Evolutionary conservation across 495 filamentous ascomycete species (phyloP).

Genomic region (Penicillium paxilli): DNA sequence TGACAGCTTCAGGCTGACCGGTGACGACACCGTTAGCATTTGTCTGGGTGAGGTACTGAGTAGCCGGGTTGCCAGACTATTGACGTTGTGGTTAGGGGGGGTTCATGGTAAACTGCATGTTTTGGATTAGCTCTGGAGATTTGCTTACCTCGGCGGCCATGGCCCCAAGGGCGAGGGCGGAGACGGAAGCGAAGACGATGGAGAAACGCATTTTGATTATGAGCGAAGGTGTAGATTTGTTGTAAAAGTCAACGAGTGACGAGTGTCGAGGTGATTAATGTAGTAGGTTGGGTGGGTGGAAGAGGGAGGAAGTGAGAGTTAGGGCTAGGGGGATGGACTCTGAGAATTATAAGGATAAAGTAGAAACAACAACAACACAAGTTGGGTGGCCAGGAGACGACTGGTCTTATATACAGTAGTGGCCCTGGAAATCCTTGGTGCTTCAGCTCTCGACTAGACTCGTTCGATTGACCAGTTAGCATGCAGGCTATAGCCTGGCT

Average conservation of each 20-base stretch:
- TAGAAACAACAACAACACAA: not conserved
- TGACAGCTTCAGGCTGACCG: conserved; percentile 41
- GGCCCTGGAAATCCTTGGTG: conserved; percentile 5
- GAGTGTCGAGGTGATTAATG: not conserved
- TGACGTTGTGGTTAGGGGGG: not conserved
- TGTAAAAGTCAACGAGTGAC: conserved; percentile 4
- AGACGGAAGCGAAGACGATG: conserved; percentile 40
- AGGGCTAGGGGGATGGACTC: too few species aligned
- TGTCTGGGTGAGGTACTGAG: conserved; percentile 47
- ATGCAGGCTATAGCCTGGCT: not conserved
- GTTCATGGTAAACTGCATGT: not conserved
- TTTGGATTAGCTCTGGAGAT: conserved; percentile 19
- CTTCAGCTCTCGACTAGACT: not conserved
- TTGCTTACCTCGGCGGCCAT: conserved; percentile 4
- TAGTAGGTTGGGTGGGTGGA: not conserved
- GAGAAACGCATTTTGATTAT: conserved; percentile 41
- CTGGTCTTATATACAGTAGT: conserved; percentile 11
- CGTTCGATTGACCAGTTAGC: conserved; percentile 2
- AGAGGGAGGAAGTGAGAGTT: not conserved
- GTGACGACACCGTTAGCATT: conserved; percentile 59
- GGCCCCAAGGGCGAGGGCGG: conserved; percentile 38
- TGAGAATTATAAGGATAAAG: too few species aligned
- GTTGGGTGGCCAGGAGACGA: conserved; percentile 1
- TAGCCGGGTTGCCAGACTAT: conserved; percentile 42
- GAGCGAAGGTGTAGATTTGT: too few species aligned